Percentiles rank a stretch among this genome's conserved stretches.
Conservation (phyloP, 176 grass and related monocot genomes). For the Zoysia japonica region DNA sequence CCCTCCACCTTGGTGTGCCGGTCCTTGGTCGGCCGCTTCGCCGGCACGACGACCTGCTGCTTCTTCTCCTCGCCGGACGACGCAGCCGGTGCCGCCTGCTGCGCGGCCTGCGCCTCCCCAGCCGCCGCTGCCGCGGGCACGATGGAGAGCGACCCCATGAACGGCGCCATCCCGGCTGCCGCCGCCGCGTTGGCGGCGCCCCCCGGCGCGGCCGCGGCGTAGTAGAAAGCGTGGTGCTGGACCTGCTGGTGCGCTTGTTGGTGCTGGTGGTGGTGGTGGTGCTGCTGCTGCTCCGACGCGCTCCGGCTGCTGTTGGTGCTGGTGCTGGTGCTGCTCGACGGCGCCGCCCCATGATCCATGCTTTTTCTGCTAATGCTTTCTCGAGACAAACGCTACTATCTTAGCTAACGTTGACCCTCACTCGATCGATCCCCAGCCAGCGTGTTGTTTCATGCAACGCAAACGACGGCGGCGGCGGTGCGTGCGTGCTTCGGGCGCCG, state of each 20-base stretch:
- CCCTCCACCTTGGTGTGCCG: conserved; percentile 97
- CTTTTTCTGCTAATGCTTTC: not conserved
- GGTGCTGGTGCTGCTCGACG: conserved; percentile 79
- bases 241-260: conserved; percentile 52
- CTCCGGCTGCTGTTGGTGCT: conserved; percentile 91
- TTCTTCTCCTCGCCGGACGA: conserved; percentile 18
- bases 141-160: conserved; percentile 76
- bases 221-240: conserved; percentile 66
- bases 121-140: not conserved
- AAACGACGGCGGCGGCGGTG: not conserved
- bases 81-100: too few species aligned
- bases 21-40: conserved; percentile 80
- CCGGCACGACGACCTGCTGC: conserved; percentile 37
- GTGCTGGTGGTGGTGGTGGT: conserved; percentile 64
- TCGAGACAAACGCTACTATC: not conserved
- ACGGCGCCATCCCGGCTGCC: conserved; percentile 33
- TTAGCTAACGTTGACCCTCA: not conserved
- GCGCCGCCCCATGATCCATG: conserved; percentile 54
- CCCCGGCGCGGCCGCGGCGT: conserved; percentile 20
- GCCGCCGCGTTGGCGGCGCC: not conserved
- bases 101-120: too few species aligned
- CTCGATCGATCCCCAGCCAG: not conserved
- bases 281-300: conserved; percentile 53
- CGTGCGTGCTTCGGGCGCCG: not conserved
- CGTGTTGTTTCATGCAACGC: conserved; percentile 4